phyloP scores from a whole-genome alignment of 2,329 filamentous ascomycete species.

The Gnomoniopsis sp. region DNA sequence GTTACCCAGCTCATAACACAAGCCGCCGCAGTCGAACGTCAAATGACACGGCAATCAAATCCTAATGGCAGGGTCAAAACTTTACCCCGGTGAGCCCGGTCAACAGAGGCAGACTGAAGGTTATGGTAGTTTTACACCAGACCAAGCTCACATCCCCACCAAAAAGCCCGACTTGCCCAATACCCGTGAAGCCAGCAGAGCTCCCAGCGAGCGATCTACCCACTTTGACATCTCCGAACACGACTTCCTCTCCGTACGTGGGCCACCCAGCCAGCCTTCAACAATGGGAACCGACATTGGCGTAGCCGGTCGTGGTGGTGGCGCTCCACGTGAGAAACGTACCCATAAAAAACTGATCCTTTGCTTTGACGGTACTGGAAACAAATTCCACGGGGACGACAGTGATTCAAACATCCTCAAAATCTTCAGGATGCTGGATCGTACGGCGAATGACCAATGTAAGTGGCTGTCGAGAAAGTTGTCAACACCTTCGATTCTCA shows the following conservation, averaged over 20 bases:
- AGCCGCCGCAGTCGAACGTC: background rate
- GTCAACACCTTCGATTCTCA: background rate
- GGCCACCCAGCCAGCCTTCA: background rate
- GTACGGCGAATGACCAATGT: slow-evolving; percentile 59
- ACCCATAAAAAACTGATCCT: slow-evolving; percentile 49
- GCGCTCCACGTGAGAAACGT: background rate
- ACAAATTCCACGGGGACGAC: slow-evolving; percentile 61
- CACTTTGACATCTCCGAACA: background rate
- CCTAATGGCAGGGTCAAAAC: background rate
- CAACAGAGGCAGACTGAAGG: background rate
- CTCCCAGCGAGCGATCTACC: background rate
- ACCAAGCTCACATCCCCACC: background rate
- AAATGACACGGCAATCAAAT: background rate
- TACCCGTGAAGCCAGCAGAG: background rate
- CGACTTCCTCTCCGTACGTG: background rate
- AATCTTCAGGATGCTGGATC: slow-evolving; percentile 67
- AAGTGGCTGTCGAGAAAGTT: slow-evolving; percentile 19
- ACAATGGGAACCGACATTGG: background rate
- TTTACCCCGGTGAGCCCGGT: background rate
- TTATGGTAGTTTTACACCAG: background rate
- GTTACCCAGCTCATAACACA: background rate
- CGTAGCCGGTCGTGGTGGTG: background rate
- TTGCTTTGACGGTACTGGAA: slow-evolving; percentile 63
- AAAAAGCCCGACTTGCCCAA: background rate
- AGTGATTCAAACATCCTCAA: slow-evolving; percentile 66